Conservation (phyloP, 495 filamentous ascomycete genomes). For the Penicillium daleae region DNA sequence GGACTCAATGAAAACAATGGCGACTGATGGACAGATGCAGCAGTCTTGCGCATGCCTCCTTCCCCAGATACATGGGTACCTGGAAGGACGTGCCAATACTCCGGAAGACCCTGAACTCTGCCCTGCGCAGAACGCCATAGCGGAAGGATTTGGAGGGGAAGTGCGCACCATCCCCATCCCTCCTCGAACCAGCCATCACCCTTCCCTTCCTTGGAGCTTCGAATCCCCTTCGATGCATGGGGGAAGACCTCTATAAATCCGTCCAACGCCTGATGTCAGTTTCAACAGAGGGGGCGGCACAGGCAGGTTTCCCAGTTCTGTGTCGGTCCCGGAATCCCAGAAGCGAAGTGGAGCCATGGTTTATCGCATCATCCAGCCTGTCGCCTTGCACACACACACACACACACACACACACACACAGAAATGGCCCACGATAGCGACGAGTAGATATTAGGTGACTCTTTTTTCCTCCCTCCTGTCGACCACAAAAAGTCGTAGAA, state of each 20-base stretch:
- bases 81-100: background rate
- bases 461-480: too few species aligned
- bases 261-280: slow-evolving; percentile 7
- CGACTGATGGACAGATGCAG: background rate
- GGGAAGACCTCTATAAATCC: background rate
- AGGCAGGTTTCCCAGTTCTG: slow-evolving; percentile 9
- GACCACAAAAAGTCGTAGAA: too few species aligned
- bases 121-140: slow-evolving; percentile 24
- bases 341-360: slow-evolving; percentile 31
- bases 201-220: slow-evolving; percentile 8
- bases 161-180: background rate
- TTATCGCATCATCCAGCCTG: slow-evolving; percentile 29
- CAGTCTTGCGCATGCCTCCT: slow-evolving; percentile 2
- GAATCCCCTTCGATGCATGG: slow-evolving; percentile 8
- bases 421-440: background rate
- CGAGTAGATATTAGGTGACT: background rate
- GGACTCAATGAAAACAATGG: background rate
- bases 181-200: background rate
- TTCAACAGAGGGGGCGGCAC: background rate
- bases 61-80: slow-evolving; percentile 23
- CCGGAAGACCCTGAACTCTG: slow-evolving; percentile 20
- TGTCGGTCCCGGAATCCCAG: slow-evolving; percentile 18
- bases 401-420: background rate
- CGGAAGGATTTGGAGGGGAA: slow-evolving; percentile 5
- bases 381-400: slow-evolving; percentile 2